Evolutionary conservation across 768 basidiomycete species (phyloP).

Genomic region (Lactarius vividus): DNA sequence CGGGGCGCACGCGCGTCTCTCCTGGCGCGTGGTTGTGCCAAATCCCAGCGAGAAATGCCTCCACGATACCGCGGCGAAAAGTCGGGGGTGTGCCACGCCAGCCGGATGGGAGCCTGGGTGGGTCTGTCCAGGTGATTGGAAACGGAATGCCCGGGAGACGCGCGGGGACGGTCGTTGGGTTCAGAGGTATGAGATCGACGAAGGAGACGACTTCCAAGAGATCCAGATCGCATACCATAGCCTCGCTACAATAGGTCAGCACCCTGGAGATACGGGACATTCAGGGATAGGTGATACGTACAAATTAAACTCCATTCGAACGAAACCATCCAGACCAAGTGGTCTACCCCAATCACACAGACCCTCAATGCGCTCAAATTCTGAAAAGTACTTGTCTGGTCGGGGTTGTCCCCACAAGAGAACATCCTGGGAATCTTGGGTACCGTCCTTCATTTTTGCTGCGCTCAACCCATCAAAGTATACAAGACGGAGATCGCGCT

Average conservation of each 20-base stretch:
- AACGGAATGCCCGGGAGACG: background rate
- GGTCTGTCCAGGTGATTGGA: background rate
- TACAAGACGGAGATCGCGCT: constrained; percentile 21
- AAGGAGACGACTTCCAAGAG: constrained; percentile 18
- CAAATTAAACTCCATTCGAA: constrained; percentile 30
- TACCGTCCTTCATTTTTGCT: constrained; percentile 31
- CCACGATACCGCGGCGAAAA: background rate
- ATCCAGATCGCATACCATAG: background rate
- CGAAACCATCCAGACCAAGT: constrained; percentile 37
- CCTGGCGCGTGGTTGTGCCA: constrained; percentile 46
- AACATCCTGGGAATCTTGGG: constrained; percentile 39
- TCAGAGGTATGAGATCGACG: constrained; percentile 11
- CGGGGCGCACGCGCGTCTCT: constrained; percentile 43
- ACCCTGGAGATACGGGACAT: background rate
- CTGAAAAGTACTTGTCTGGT: constrained; percentile 28
- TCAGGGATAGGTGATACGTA: background rate
- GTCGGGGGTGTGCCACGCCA: constrained; percentile 22
- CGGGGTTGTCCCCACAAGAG: constrained; percentile 33
- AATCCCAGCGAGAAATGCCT: constrained; percentile 37
- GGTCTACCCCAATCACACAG: constrained; percentile 38
- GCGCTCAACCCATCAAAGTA: constrained; percentile 27
- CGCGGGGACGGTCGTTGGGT: background rate
- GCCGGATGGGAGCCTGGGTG: constrained; percentile 18
- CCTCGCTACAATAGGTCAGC: constrained; percentile 13
- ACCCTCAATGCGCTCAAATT: constrained; percentile 32